phyloP scores from a whole-genome alignment of 2,329 filamentous ascomycete species.

The Sporothrix pseudoabietina region DNA sequence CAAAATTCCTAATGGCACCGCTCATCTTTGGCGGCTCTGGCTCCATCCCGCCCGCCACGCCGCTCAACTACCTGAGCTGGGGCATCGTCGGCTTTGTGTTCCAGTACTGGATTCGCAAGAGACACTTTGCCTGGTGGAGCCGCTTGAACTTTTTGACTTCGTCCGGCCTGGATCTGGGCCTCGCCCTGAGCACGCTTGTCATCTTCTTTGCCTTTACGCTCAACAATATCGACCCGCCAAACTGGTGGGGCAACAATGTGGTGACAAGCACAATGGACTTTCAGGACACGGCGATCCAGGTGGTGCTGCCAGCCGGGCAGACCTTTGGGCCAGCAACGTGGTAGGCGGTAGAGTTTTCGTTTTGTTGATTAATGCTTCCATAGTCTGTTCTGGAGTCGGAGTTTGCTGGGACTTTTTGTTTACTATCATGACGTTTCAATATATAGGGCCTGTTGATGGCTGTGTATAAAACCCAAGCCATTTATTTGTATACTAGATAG shows the following conservation, averaged over 20 bases:
- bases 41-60: conserved; percentile 66
- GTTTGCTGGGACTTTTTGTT: neutral
- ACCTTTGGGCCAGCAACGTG: conserved; percentile 64
- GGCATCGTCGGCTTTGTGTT: conserved; percentile 70
- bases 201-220: conserved; percentile 72
- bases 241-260: conserved; percentile 70
- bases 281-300: conserved; percentile 60
- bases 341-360: conserved; percentile 39
- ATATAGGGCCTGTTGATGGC: neutral
- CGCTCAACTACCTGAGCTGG: conserved; percentile 75
- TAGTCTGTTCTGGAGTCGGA: neutral
- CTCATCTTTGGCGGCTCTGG: conserved; percentile 64
- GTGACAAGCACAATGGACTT: conserved; percentile 64
- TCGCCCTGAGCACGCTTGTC: conserved; percentile 66
- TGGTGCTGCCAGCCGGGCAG: conserved; percentile 54
- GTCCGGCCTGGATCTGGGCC: conserved; percentile 68
- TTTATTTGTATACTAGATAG: conserved; percentile 3
- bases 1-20: conserved; percentile 60
- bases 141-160: conserved; percentile 73
- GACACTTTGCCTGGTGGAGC: conserved; percentile 70
- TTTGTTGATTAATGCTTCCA: neutral
- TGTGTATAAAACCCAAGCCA: neutral
- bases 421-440: neutral
- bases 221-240: conserved; percentile 61
- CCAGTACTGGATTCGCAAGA: conserved; percentile 67